phyloP scores from a whole-genome alignment of 305 asterid species.

The Solanum hybrid region DNA sequence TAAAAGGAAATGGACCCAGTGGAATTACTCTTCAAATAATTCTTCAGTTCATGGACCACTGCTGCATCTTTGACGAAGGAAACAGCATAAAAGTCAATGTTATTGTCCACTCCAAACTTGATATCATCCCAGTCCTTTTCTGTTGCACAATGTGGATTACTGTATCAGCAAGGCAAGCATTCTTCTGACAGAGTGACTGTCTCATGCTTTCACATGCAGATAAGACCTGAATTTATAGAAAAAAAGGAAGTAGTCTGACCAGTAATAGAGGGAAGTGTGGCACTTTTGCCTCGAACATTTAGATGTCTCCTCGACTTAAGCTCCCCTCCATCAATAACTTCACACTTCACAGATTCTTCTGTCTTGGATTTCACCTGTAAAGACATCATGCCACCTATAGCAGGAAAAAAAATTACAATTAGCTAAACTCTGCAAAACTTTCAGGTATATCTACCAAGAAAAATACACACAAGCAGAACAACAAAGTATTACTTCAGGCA shows the following conservation, averaged over 20 bases:
- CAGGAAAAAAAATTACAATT: background rate
- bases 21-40: conserved; percentile 63
- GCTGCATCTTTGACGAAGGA: conserved; percentile 97
- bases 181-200: conserved; percentile 1
- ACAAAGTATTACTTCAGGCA: background rate
- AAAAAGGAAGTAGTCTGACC: conserved; percentile 37
- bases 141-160: conserved; percentile 30
- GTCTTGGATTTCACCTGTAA: conserved; percentile 67
- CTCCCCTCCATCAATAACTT: conserved; percentile 95
- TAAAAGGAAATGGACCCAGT: background rate
- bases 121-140: conserved; percentile 97
- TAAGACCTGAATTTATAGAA: background rate
- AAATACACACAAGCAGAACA: background rate
- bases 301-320: conserved; percentile 93
- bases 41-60: conserved; percentile 85
- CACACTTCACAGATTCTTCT: conserved; percentile 77
- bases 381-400: conserved; percentile 96
- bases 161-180: conserved; percentile 4
- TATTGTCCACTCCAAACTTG: conserved; percentile 89
- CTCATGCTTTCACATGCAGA: conserved; percentile 1
- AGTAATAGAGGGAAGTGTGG: conserved; percentile 90
- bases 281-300: conserved; percentile 94
- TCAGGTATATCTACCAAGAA: background rate
- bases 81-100: conserved; percentile 91
- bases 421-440: background rate